phyloP scores from a whole-genome alignment of 2,329 filamentous ascomycete species.

The Hymenotorrendiella dingleyae region DNA sequence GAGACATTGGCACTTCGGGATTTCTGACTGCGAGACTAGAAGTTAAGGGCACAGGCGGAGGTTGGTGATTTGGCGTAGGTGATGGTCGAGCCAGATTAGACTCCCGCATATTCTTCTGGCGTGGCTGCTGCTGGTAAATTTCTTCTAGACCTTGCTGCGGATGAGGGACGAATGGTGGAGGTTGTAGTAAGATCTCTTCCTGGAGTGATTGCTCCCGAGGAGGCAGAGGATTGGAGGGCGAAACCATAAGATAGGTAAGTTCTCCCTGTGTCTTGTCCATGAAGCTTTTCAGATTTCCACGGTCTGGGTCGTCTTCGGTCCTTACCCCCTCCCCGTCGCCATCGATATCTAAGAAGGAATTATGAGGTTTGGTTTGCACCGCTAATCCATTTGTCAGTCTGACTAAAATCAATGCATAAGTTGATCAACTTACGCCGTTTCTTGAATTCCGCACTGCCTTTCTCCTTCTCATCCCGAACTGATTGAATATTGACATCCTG shows the following conservation, averaged over 20 bases:
- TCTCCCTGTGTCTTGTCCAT: slow-evolving; percentile 60
- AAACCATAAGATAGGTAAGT: slow-evolving; percentile 63
- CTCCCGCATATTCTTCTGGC: slow-evolving; percentile 54
- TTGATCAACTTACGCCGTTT: slow-evolving; percentile 44
- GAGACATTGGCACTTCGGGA: slow-evolving; percentile 41
- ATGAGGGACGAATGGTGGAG: slow-evolving; percentile 38
- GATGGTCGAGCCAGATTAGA: slow-evolving; percentile 45
- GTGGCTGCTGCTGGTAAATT: slow-evolving; percentile 30
- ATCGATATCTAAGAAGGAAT: slow-evolving; percentile 28
- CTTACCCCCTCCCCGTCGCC: slow-evolving; percentile 37
- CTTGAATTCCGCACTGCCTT: slow-evolving; percentile 47
- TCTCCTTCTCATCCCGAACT: slow-evolving; percentile 36
- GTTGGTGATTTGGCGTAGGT: slow-evolving; percentile 53
- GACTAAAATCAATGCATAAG: background rate
- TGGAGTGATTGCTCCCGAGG: slow-evolving; percentile 58
- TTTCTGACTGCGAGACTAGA: slow-evolving; percentile 35
- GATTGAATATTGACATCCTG: slow-evolving; percentile 35
- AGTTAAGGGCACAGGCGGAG: slow-evolving; percentile 40
- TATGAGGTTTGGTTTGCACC: slow-evolving; percentile 24
- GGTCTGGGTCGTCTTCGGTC: slow-evolving; percentile 33
- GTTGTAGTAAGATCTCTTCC: slow-evolving; percentile 52
- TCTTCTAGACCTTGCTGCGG: slow-evolving; percentile 33
- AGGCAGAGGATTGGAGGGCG: slow-evolving; percentile 58
- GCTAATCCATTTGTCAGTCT: slow-evolving; percentile 11
- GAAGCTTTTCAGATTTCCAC: slow-evolving; percentile 52